These are phyloP conservation scores for Cystobasidiopsis lactophilus DNA, from an alignment of 768 basidiomycete species.

Conservation along the genomic window DNA sequence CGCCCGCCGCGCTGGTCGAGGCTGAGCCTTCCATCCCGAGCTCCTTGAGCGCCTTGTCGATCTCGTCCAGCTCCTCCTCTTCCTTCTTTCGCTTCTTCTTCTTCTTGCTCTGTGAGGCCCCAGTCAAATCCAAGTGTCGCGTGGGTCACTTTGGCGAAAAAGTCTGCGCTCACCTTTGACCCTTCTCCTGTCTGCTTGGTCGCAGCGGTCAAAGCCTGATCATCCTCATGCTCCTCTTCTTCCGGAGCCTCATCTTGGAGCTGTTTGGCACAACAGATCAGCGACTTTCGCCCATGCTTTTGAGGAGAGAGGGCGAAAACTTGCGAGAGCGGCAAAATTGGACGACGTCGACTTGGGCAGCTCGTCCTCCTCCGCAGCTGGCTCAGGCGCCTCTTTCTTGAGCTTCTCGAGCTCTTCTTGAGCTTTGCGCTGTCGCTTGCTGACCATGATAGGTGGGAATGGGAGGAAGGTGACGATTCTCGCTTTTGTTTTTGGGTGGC, in stretches of 20 bases:
- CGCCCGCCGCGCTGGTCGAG: neutral
- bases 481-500: too few species aligned
- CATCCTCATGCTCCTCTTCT: neutral
- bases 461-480: too few species aligned
- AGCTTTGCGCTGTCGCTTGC: neutral
- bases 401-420: neutral
- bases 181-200: neutral
- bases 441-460: too few species aligned
- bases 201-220: neutral
- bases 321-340: neutral
- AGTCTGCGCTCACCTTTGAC: neutral
- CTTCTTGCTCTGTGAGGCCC: conserved; percentile 9
- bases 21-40: conserved; percentile 26
- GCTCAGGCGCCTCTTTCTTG: neutral
- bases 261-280: too few species aligned
- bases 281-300: too few species aligned
- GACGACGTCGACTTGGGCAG: neutral
- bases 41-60: conserved; percentile 66
- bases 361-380: conserved; percentile 1
- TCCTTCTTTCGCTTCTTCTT: conserved; percentile 27
- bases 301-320: neutral
- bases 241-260: neutral
- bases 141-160: neutral
- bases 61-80: conserved; percentile 40
- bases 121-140: too few species aligned